Conservation (phyloP, 2,329 filamentous ascomycete species). For the Hymenoscyphus infarciens region DNA sequence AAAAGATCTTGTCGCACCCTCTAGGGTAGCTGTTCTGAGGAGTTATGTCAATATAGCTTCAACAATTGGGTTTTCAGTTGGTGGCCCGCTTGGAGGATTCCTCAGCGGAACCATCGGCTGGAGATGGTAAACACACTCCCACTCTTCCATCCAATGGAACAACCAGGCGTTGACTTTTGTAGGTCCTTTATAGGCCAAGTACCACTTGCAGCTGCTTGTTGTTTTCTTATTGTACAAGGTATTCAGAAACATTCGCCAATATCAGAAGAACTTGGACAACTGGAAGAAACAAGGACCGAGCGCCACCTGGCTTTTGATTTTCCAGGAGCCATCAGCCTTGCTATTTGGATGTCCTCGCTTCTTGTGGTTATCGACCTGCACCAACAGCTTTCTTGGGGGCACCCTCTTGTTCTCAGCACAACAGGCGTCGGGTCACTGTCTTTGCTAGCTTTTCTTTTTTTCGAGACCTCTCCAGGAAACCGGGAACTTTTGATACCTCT, state of each 20-base stretch:
- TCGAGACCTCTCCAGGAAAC: slow-evolving; percentile 21
- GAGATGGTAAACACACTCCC: slow-evolving; percentile 44
- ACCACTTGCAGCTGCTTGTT: slow-evolving; percentile 39
- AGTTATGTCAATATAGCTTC: slow-evolving; percentile 50
- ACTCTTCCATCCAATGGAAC: not conserved
- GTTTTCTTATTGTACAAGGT: slow-evolving; percentile 16
- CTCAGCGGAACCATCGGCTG: slow-evolving; percentile 51
- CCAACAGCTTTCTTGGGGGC: slow-evolving; percentile 16
- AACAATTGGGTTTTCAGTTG: slow-evolving; percentile 47
- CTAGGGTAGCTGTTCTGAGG: slow-evolving; percentile 50
- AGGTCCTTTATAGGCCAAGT: slow-evolving; percentile 54
- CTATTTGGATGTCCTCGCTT: slow-evolving; percentile 21
- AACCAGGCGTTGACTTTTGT: slow-evolving; percentile 3
- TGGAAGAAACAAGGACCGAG: slow-evolving; percentile 8
- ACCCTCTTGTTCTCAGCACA: slow-evolving; percentile 18
- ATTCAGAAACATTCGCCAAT: not conserved
- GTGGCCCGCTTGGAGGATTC: slow-evolving; percentile 50
- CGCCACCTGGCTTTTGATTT: slow-evolving; percentile 18
- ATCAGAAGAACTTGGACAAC: too few species aligned
- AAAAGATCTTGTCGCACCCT: slow-evolving; percentile 47
- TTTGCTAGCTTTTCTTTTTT: slow-evolving; percentile 14
- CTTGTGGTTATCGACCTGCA: slow-evolving; percentile 21
- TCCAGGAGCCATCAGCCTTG: slow-evolving; percentile 21
- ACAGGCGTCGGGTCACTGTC: slow-evolving; percentile 15
- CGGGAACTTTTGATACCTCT: slow-evolving; percentile 23